Evolutionary conservation across 768 basidiomycete species (phyloP).

Genomic region (Russula foetens): DNA sequence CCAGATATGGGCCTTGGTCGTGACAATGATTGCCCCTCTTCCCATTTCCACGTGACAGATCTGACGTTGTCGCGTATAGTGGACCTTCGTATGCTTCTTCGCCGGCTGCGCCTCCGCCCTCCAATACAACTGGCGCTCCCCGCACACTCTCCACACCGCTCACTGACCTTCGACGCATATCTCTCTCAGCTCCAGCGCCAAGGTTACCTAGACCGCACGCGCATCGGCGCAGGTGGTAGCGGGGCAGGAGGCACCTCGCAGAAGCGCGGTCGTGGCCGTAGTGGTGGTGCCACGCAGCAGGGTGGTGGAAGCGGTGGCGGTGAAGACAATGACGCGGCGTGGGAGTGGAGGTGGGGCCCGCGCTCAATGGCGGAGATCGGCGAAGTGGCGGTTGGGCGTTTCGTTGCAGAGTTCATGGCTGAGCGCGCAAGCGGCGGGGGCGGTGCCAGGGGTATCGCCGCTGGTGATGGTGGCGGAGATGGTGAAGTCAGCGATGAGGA

Average conservation of each 20-base stretch:
- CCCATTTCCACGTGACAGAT: background rate
- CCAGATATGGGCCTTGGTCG: too few species aligned
- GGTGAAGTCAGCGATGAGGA: constrained; percentile 13
- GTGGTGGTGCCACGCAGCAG: constrained; percentile 29
- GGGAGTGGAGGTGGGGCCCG: constrained; percentile 84
- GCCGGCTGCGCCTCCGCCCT: constrained; percentile 54
- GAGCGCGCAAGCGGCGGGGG: constrained; percentile 23
- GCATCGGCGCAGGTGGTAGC: constrained; percentile 38
- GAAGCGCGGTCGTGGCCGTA: constrained; percentile 46
- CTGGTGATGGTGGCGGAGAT: background rate
- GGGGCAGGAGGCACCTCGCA: constrained; percentile 26
- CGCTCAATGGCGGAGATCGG: constrained; percentile 78
- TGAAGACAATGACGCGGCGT: constrained; percentile 34
- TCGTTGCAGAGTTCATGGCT: constrained; percentile 78
- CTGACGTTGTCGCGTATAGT: constrained; percentile 32
- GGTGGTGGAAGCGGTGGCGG: constrained; percentile 16
- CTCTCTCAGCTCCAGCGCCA: constrained; percentile 58
- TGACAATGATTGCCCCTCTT: background rate
- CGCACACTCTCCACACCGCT: constrained; percentile 40
- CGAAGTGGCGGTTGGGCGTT: constrained; percentile 63
- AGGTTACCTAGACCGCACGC: constrained; percentile 67
- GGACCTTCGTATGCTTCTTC: constrained; percentile 63
- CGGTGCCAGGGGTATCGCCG: background rate
- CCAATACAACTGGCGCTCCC: constrained; percentile 43
- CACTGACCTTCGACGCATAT: constrained; percentile 54